A percentile compares a stretch with the other conserved stretches of the same genome.
phyloP scores from a whole-genome alignment of 1,139 yeast species.

The Lodderomyces metapsilosis region DNA sequence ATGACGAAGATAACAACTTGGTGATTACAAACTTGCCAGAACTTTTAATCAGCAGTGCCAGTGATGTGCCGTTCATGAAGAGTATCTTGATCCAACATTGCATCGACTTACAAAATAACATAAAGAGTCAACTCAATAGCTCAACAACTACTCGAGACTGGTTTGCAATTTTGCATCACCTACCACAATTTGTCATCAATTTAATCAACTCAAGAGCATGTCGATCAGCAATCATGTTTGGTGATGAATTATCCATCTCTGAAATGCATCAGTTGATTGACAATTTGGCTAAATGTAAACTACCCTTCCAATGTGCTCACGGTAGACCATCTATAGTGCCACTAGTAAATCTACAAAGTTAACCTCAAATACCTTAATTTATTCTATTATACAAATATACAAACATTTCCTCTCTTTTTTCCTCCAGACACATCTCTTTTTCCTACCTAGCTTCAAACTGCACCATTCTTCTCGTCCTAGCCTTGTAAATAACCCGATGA shows the following conservation, averaged over 20 bases:
- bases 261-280: conserved; percentile 48
- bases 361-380: neutral
- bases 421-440: neutral
- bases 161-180: conserved; percentile 17
- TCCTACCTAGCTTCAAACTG: conserved; percentile 50
- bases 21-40: conserved; percentile 40
- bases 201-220: conserved; percentile 66
- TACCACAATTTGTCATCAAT: conserved; percentile 53
- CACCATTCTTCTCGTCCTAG: conserved; percentile 95
- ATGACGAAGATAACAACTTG: conserved; percentile 10
- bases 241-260: conserved; percentile 42
- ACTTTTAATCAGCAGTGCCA: conserved; percentile 29
- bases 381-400: neutral
- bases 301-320: conserved; percentile 84
- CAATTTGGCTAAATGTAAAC: conserved; percentile 44
- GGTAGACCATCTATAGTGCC: conserved; percentile 80
- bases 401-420: neutral
- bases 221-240: conserved; percentile 71
- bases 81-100: conserved; percentile 40
- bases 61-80: conserved; percentile 26
- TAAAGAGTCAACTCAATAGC: conserved; percentile 14
- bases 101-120: conserved; percentile 35
- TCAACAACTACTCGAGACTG: conserved; percentile 15
- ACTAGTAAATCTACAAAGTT: conserved; percentile 21
- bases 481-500: conserved; percentile 94